These are phyloP conservation scores for Pleurotus citrinopileatus DNA, from an alignment of 768 basidiomycete genomes.

Conservation along the genomic window DNA sequence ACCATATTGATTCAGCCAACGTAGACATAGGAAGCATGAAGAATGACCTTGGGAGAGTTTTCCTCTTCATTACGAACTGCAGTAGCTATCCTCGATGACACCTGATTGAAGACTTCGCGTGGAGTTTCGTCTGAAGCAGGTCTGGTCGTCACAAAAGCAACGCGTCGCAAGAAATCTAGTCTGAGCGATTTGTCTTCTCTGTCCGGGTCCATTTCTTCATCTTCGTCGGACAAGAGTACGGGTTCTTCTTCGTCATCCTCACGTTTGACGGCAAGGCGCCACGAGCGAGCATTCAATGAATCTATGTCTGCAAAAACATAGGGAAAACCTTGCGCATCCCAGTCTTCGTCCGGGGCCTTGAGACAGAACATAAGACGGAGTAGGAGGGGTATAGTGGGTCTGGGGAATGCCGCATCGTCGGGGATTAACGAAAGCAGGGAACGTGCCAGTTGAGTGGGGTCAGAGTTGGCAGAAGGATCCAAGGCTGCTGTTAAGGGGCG, in stretches of 20 bases:
- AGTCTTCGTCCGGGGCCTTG: conserved; percentile 76
- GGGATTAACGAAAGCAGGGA: conserved; percentile 61
- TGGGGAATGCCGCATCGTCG: conserved; percentile 28
- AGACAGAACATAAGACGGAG: conserved; percentile 77
- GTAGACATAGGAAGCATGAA: neutral
- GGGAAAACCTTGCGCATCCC: conserved; percentile 74
- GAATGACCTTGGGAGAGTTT: conserved; percentile 44
- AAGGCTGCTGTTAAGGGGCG: conserved; percentile 46
- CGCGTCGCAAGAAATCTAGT: neutral
- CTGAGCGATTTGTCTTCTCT: conserved; percentile 40
- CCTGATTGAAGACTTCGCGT: conserved; percentile 45
- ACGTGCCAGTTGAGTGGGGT: conserved; percentile 62
- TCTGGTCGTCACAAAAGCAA: conserved; percentile 31
- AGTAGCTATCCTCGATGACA: conserved; percentile 55
- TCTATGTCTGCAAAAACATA: conserved; percentile 63
- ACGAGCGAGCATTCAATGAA: neutral
- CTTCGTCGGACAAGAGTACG: conserved; percentile 22
- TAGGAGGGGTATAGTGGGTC: conserved; percentile 59
- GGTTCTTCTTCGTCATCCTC: conserved; percentile 8
- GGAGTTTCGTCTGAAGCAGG: conserved; percentile 60
- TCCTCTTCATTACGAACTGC: conserved; percentile 33
- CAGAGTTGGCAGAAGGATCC: conserved; percentile 57
- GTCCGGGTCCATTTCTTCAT: conserved; percentile 54
- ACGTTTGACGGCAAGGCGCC: neutral
- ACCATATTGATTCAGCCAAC: neutral